These are phyloP conservation scores for Suillus subluteus DNA, from an alignment of 768 basidiomycete species.

Conservation along the genomic window DNA sequence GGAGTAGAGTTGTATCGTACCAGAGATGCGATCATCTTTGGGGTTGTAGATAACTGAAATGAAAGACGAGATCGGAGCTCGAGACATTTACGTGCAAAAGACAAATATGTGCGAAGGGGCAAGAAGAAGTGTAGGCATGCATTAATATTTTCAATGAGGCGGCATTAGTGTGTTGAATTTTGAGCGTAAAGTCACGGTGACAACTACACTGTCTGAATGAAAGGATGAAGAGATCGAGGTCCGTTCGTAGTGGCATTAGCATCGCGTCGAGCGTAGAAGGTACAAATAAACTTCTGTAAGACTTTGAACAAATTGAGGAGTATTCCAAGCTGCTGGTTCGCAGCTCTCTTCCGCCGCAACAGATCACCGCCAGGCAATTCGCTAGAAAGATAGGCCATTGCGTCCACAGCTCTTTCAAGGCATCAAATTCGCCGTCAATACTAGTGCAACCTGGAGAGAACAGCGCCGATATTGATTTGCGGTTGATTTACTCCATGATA, in stretches of 20 bases:
- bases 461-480: neutral
- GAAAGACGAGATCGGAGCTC: neutral
- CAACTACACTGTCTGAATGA: neutral
- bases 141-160: neutral
- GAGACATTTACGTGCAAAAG: neutral
- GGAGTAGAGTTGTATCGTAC: neutral
- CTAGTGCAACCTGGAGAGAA: neutral
- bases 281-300: neutral
- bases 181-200: neutral
- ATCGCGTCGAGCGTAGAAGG: neutral
- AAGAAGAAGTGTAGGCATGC: neutral
- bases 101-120: neutral
- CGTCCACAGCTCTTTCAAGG: neutral
- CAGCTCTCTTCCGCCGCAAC: neutral
- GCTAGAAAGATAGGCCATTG: neutral
- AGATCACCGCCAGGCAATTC: neutral
- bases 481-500: neutral
- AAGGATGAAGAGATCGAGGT: constrained; percentile 5
- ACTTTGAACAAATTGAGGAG: constrained; percentile 1
- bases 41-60: constrained; percentile 3
- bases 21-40: neutral
- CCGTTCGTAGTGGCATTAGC: neutral
- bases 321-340: constrained; percentile 1
- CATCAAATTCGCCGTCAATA: neutral
- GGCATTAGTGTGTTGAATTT: neutral